Base-by-base conservation (phyloP, 1,284 basidiomycete genomes). In the Tranzscheliella williamsii region DNA sequence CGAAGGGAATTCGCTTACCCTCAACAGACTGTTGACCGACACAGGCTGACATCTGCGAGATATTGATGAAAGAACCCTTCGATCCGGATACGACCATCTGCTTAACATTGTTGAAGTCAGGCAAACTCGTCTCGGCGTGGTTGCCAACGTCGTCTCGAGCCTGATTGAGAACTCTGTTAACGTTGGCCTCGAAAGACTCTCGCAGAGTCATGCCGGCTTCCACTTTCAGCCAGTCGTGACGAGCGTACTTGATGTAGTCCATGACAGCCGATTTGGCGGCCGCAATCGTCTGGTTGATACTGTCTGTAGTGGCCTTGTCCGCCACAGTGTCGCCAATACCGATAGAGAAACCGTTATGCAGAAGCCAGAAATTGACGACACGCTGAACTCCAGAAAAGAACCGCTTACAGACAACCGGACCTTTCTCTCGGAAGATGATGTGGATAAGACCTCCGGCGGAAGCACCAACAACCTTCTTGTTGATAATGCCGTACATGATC, bases 71-170 rank as follows among this genome's bases (percentile, higher is more conserved):
- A 5, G 79, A 80, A 81, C 93, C 93, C 81, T 98, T 98, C 22
- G 95, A 95, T 33, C 95, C 94, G 12, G 95, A 92, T 9, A 94
- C 91, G 70, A 98, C 94, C 95, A 98, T 98, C 84, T 98, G 94
- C 84, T 98, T 98, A 82, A 98, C 94, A 72, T 97, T 97, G 83
- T 98, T 98, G 81, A 94, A 92, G 78, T 91, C 90, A 82, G 96
- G 96, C 83, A 98, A 82, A 75, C 88, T 88, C 80, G 91, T 87
- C 81, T 98, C 91, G 15, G 94, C 95, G 42, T 89, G 89, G 75
- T 91, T 90, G 83, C 95, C 95, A 30, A 91, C 92, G 58, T 86
- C 85, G 77, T 98, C 95, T 84, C 94, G 91, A 61, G 94, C 95
- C 80, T 87, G 83, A 80, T 99, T 97, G 67, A 99, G 85, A 77